Base-by-base conservation (phyloP, 768 basidiomycete genomes). In the Mycena chlorophos region DNA sequence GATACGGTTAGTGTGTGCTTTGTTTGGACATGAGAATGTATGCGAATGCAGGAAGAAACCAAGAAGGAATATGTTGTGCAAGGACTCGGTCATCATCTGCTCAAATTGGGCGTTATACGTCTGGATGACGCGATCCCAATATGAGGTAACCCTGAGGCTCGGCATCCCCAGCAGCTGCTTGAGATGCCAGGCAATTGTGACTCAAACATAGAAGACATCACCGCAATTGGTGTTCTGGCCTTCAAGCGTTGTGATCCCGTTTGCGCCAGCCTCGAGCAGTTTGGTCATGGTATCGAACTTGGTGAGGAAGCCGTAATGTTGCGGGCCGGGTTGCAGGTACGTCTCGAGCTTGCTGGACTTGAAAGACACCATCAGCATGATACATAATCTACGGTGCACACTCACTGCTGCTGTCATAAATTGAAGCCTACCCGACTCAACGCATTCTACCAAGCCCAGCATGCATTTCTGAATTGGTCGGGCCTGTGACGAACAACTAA, bases 31-130 rank as follows among this genome's bases (percentile, higher is more conserved):
- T n/a, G 23, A 25, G 27, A 2, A 51, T 58, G 13, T 43, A 69
- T 64, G 12, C 25, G 69, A 69, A 54, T 71, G 66, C 16, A 71
- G 66, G 30, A 63, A 67, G 51, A 69, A 71, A 25, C 62, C 65
- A 3, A 69, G 53, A 13, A 71, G 58, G 50, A 68, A 69, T n/a
- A 69, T 38, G 2, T 52, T 23, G 51, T 64, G 55, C 3, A 67
- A 67, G 12, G 68, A 68, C 43, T 71, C 69, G 1, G 46, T 63
- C 68, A 71, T 71, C 65, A 71, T 66, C 43, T 69, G 65, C 19
- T 66, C 45, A 43, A 69, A 71, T 13, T 65, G 63, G 12, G 54
- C 54, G 52, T 71, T 69, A 45, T 64, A 71, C 3, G 65, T 60
- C 14, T 39, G 48, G 39, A 69, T 61, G 13, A 68, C 65, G 10